Evolutionary conservation across 805 yeast species (phyloP), one percentile per base, ranked within the genome.

Genomic region (Sugiyamaella americana): DNA sequence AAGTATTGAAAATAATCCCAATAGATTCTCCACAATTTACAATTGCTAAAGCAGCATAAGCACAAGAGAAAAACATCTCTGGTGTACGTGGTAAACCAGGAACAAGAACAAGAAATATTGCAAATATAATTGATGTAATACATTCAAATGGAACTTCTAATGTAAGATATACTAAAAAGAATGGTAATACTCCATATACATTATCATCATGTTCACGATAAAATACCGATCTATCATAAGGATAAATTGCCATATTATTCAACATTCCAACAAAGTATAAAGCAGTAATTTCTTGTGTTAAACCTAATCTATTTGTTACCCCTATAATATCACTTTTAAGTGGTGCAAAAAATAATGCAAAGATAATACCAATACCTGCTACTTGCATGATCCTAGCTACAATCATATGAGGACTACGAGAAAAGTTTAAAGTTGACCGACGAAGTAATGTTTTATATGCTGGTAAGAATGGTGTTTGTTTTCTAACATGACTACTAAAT

Each of bases 1-100:
- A 55, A 3, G 89, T 80, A 58, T 85, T 86, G 48, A 87, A 83
- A 42, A 84, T 72, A 4, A 87, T 84, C 0, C 96, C 96, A 26
- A 87, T 68, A 4, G 91, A 81, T 61, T 87, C 96, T 30, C 96
- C 96, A 50, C 88, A 80, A 52, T 80, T 78, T 16, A 81, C 74
- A 20, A 79, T 72, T 21, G 75, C 66, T 47, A 78, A 67, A 0
- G 79, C 55, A 22, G 78, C 70, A 52, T 79, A 78, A 18, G 78
- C 72, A 55, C 81, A 68, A 0, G 81, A 72, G 56, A 88, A 87
- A 57, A 75, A 87, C 70, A 83, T 76, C 1, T 69, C 76, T 0
- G 80, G 75, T 1, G 79, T 78, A 41, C 87, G 65, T 17, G 88
- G 89, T 29, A 87, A 62, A 0, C 95, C 95, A 50, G 83, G 71